A percentile compares a stretch with the other conserved stretches of the same genome.
Evolutionary conservation across 169 alveolate species (phyloP).

Genomic region (Eimeria mitis): DNA sequence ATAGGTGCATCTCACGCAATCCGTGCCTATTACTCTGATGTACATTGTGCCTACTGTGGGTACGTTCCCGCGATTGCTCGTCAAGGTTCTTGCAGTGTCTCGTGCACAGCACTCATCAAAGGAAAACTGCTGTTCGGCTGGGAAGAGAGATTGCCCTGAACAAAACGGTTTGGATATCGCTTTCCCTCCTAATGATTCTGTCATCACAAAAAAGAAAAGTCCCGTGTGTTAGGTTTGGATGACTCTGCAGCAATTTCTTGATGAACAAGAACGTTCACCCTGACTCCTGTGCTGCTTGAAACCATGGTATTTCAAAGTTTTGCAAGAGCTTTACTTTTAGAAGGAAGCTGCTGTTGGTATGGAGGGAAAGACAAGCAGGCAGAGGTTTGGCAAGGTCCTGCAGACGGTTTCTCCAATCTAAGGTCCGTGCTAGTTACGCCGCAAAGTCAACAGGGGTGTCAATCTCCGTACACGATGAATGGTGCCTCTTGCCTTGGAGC

Average conservation of each 20-base stretch:
- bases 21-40: not conserved
- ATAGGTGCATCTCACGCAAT: not conserved
- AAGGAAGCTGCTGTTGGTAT: not conserved
- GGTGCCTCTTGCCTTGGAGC: slow-evolving; percentile 10
- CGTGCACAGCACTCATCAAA: not conserved
- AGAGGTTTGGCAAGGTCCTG: not conserved
- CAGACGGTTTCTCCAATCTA: not conserved
- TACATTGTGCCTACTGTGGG: not conserved
- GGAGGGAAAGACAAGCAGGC: not conserved
- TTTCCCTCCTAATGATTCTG: not conserved
- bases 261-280: not conserved
- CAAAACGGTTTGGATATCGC: not conserved
- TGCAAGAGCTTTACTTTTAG: not conserved
- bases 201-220: not conserved
- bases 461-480: not conserved
- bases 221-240: not conserved
- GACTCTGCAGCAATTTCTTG: not conserved
- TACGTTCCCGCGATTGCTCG: not conserved
- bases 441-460: not conserved
- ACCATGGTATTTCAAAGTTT: not conserved
- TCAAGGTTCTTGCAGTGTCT: not conserved
- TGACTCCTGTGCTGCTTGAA: not conserved
- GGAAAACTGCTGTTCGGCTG: not conserved
- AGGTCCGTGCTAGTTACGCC: not conserved
- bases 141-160: not conserved